Base-by-base conservation (phyloP, 805 yeast species). In the Candida silvatica region DNA sequence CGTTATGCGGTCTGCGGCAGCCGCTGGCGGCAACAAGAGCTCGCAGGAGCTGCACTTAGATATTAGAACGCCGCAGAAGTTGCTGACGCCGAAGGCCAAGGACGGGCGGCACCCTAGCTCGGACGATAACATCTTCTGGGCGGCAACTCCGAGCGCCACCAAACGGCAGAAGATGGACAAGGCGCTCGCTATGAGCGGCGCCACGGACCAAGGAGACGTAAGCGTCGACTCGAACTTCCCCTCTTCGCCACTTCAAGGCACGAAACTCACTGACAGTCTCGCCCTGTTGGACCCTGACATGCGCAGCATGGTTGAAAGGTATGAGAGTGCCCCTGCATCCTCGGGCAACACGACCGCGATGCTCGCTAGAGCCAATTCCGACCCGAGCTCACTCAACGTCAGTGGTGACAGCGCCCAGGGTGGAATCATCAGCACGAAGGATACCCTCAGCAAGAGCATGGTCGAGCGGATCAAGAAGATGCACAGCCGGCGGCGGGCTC, bases 81-180 rank as follows among this genome's bases (percentile, higher is more conserved):
- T 30, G 29, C 18, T 17, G 6, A 27, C 11, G 4, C 11, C 22
- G 14, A 38, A 41, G 5, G 17, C 25, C 17, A n/a, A n/a, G n/a
- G n/a, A n/a, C n/a, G n/a, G n/a, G n/a, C 41, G 40, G 12, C 52
- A 49, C 26, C 52, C 44, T 5, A 51, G 64, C 27, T 54, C 61
- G 1, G 62, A 58, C 32, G 63, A 58, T 34, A 52, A 50, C 17
- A 57, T 59, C 7, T 57, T 53, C 33, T 67, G 73, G 73, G 65
- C 58, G 12, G 49, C 49, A 11, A 62, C 69, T 4, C 71, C 72
- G n/a, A 8, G 11, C 12, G 24, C 24, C 24, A 22, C 24, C 12
- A 22, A 22, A 12, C 7, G 12, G 12, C n/a, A n/a, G n/a, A n/a
- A n/a, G n/a, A n/a, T n/a, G n/a, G n/a, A n/a, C n/a, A n/a, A n/a